Conservation (phyloP, 441 rosid species). For the Erodium trifolium region DNA sequence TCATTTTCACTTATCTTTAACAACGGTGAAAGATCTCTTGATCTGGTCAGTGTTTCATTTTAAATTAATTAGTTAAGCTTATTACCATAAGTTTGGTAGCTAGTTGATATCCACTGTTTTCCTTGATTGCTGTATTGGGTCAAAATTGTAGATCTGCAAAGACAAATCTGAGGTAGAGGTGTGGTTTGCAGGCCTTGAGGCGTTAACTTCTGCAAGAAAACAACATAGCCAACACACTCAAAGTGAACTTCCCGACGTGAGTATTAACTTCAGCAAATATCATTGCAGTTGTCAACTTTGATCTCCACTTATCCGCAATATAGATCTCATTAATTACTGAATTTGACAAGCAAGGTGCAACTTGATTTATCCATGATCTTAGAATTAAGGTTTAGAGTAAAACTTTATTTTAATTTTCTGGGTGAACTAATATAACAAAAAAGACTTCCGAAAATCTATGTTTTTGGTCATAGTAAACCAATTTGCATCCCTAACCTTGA, state of each 20-base stretch:
- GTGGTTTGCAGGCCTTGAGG: constrained; percentile 94
- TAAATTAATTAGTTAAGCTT: constrained; percentile 12
- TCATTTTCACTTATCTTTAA: constrained; percentile 81
- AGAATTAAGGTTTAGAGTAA: background rate
- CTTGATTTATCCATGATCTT: background rate
- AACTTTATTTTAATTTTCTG: background rate
- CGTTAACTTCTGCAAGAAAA: constrained; percentile 65
- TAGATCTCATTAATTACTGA: background rate
- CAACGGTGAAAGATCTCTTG: constrained; percentile 62
- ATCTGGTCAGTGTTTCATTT: constrained; percentile 48
- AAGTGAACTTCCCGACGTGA: constrained; percentile 89
- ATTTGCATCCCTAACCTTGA: background rate
- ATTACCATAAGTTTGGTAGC: no score
- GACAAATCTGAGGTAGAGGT: constrained; percentile 96
- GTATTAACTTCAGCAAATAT: constrained; percentile 72
- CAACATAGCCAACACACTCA: constrained; percentile 66
- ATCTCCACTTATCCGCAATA: no score
- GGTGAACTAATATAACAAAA: background rate
- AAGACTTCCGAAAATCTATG: background rate
- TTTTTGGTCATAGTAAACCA: background rate
- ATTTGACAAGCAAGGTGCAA: background rate
- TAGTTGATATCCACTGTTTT: no score
- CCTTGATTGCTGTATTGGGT: constrained; percentile 19
- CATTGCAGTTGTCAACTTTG: background rate
- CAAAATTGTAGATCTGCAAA: constrained; percentile 34